Base-by-base conservation (phyloP, 352 stramenopile species). In the Aphanomyces stellatus region DNA sequence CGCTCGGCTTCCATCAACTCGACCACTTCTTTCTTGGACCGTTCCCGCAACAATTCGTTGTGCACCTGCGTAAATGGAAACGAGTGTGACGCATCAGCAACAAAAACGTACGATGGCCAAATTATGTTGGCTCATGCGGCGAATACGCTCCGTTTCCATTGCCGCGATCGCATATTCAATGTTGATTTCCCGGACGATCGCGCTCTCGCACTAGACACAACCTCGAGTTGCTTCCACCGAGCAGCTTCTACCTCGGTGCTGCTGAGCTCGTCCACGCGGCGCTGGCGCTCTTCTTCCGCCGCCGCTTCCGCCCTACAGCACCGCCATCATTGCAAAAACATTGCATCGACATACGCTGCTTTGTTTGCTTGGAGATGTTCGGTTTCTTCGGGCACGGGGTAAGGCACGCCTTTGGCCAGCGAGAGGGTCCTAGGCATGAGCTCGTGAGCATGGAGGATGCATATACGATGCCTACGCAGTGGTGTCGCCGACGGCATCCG, bases 141-240 rank as follows among this genome's bases (percentile, higher is more conserved):
- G 79, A 55, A 85, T 76, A 31, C 84, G 74, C 62, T 91, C 82
- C 48, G 85, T 76, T 30, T 89, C 76, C 24, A 79, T 80, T 3
- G 76, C 79, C 0, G 69, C 72, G 53, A 88, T 85, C 1, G 78
- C 86, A 37, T 75, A 79, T 69, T 89, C 79, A 19, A 87, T 76
- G 62, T 91, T 89, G 71, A 89, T 88, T 71, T 89, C 78, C 10
- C 82, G 80, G 51, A 88, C 79, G 53, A 91, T 76, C 27, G 66
- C 77, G 15, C 79, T n/a, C 51, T 91, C 80, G 37, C 87, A 69
- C 74, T 82, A 30, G 6, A 3, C 4, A 53, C 10, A 43, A 25
- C 0, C 10, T 51, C 25, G 25, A 62, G 10, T 42, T 1, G 4
- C 17, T 11, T 40, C 42, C 65, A 15, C 28, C n/a, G 30, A 2